These are phyloP conservation scores for Omphalotus guepiniiformis DNA, from an alignment of 768 basidiomycete genomes.

Conservation along the genomic window DNA sequence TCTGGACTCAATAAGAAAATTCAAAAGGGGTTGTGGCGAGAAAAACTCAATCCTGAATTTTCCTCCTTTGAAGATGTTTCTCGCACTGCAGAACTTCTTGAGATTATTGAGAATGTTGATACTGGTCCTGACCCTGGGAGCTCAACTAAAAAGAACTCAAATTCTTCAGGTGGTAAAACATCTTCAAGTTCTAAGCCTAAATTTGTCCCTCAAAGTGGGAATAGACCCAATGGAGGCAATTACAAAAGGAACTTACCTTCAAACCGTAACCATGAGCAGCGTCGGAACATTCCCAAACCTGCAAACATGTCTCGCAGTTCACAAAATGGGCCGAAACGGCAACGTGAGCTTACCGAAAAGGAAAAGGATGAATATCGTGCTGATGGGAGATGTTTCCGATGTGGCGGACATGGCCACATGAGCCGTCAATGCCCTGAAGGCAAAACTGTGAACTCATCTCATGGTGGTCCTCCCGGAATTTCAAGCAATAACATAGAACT, in stretches of 20 bases:
- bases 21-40: constrained; percentile 23
- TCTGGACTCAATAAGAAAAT: constrained; percentile 15
- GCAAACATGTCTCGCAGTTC: neutral
- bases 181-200: too few species aligned
- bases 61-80: constrained; percentile 23
- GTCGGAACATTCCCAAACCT: too few species aligned
- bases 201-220: too few species aligned
- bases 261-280: too few species aligned
- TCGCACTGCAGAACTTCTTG: constrained; percentile 21
- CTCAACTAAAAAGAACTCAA: too few species aligned
- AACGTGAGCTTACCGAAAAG: constrained; percentile 5
- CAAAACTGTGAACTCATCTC: neutral
- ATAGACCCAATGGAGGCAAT: too few species aligned
- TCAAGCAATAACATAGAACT: constrained; percentile 2
- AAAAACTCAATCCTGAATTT: constrained; percentile 22
- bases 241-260: too few species aligned
- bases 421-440: constrained; percentile 6
- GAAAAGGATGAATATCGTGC: constrained; percentile 9
- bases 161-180: too few species aligned
- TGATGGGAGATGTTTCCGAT: constrained; percentile 8
- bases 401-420: constrained; percentile 8
- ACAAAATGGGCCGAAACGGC: neutral
- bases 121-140: too few species aligned
- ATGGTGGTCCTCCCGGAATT: constrained; percentile 5
- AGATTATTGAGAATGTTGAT: constrained; percentile 19